Evolutionary conservation across 2,329 filamentous ascomycete species (phyloP), one percentile per base, ranked within the genome.

Genomic region (Diaporthe nobilis): DNA sequence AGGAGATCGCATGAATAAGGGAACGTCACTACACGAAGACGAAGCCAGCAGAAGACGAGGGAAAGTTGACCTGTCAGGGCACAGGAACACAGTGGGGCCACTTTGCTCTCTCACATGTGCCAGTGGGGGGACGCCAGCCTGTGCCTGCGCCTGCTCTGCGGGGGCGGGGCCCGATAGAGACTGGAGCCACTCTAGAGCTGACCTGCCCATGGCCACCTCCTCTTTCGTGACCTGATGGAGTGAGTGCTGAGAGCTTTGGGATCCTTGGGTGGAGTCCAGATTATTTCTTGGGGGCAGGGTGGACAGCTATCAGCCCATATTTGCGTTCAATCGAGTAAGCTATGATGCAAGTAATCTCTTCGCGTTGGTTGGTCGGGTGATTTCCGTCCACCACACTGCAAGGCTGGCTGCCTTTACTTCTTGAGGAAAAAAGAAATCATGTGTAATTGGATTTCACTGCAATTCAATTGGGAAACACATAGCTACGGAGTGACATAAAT

Each of bases 151-250:
- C 10, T 13, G 3, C 34, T 37, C 49, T 70, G 65, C 49, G 65
- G 65, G 49, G 65, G 65, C 65, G 65, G 65, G 55, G 49, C 65
- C 17, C 49, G 49, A 55, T 25, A 15, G 17, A 51, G 63, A 44
- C 60, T 71, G 55, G 65, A 49, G 70, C 70, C 67, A 71, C 73
- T 71, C 49, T 71, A 20, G 65, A 60, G 44, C 65, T 61, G 73
- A 71, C 73, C 65, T 71, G 60, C 37, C 28, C 72, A 67, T 37
- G 58, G 60, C 60, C 22, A 22, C 13, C 55, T 67, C 37, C 53
- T 58, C 55, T 31, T 51, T 42, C 44, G 42, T 61, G 34, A n/a
- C n/a, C 28, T 31, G 28, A 47, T 61, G 63, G 63, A 31, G 31
- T 53, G 53, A 49, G 42, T 49, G 42, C 22, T 39, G 58, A 61